Conservation (phyloP, 441 rosid genomes). For the Kokia cookei region DNA sequence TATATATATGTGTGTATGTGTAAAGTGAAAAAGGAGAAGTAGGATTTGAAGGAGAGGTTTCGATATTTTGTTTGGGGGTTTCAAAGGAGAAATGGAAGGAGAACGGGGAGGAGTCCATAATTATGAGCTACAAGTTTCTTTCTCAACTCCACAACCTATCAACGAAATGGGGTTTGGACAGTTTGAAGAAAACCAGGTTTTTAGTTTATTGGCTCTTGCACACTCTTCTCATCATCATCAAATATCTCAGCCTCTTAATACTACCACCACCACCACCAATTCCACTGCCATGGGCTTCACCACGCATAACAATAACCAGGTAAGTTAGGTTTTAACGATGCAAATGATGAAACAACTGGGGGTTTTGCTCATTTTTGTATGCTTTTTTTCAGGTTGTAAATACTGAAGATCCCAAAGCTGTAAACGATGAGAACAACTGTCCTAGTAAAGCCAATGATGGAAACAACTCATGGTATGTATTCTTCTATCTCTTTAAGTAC, state of each 20-base stretch:
- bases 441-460: constrained; percentile 35
- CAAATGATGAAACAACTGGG: not conserved
- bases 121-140: constrained; percentile 49
- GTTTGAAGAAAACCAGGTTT: constrained; percentile 68
- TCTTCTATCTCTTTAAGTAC: not conserved
- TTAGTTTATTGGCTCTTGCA: constrained; percentile 63
- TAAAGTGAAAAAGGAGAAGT: too few species aligned
- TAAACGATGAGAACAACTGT: constrained; percentile 33
- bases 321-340: not conserved
- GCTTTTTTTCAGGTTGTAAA: constrained; percentile 27
- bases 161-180: constrained; percentile 70
- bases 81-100: constrained; percentile 29
- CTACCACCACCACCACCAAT: constrained; percentile 21
- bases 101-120: constrained; percentile 39
- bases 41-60: not conserved
- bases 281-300: constrained; percentile 36
- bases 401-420: constrained; percentile 41
- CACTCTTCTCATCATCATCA: constrained; percentile 29
- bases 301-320: constrained; percentile 28
- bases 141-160: constrained; percentile 39
- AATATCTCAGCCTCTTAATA: constrained; percentile 28
- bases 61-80: not conserved
- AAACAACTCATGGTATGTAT: constrained; percentile 41
- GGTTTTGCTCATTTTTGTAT: too few species aligned
- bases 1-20: too few species aligned